Evolutionary conservation across 2,329 filamentous ascomycete genomes (phyloP).

Genomic region (Stachybotrys chartarum): DNA sequence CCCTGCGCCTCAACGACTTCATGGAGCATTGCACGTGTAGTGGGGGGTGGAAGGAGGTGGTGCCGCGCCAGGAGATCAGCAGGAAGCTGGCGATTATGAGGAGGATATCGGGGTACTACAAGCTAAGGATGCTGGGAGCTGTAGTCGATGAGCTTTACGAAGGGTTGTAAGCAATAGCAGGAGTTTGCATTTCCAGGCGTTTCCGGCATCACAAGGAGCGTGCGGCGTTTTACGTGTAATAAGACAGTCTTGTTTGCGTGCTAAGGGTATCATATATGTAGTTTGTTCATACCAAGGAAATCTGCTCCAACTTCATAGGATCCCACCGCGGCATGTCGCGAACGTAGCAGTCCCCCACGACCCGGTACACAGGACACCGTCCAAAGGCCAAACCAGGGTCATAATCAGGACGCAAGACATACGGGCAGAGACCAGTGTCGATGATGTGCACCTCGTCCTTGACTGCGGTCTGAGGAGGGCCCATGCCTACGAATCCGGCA

Average conservation of each 20-base stretch:
- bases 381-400: not conserved
- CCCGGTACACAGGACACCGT: slow-evolving; percentile 2
- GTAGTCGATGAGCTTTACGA: slow-evolving; percentile 60
- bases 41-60: slow-evolving; percentile 71
- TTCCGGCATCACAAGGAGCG: too few relatives aligned
- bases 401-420: slow-evolving; percentile 5
- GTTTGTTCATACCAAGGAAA: slow-evolving; percentile 4
- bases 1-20: slow-evolving; percentile 81
- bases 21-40: slow-evolving; percentile 95
- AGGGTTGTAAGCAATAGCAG: slow-evolving; percentile 26
- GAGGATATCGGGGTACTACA: slow-evolving; percentile 72
- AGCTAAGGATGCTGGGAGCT: slow-evolving; percentile 70
- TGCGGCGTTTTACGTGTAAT: too few relatives aligned
- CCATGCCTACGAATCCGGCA: slow-evolving; percentile 6
- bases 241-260: too few relatives aligned
- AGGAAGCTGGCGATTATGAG: slow-evolving; percentile 62
- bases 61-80: slow-evolving; percentile 59
- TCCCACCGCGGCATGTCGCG: slow-evolving; percentile 4
- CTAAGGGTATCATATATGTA: not conserved
- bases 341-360: slow-evolving; percentile 10
- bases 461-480: slow-evolving; percentile 4
- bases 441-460: slow-evolving; percentile 8
- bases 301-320: slow-evolving; percentile 1
- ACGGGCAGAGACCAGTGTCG: slow-evolving; percentile 11
- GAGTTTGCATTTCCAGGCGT: not conserved